Evolutionary conservation across 345 rosid genomes (phyloP).

Genomic region (Citrus sinensis): DNA sequence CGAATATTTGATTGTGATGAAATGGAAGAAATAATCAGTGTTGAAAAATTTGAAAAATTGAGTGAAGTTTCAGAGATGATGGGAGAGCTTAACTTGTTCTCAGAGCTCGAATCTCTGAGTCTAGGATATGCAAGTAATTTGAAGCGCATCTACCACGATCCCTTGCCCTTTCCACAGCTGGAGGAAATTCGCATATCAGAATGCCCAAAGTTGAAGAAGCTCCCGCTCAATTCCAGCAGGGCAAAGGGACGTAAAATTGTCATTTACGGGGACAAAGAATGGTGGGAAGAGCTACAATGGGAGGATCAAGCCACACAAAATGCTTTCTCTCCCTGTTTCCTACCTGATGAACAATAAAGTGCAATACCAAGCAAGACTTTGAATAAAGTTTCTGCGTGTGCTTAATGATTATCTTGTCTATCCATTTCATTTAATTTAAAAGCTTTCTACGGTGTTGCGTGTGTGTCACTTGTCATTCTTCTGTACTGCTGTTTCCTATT

Average conservation of each 20-base stretch:
- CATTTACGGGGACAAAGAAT: fast-evolving
- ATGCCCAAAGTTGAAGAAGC: neutral
- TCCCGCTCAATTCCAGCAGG: neutral
- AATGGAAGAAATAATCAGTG: neutral
- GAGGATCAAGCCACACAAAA: neutral
- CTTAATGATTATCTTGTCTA: neutral
- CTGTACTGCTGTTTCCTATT: no score
- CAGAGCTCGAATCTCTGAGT: neutral
- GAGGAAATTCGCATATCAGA: fast-evolving
- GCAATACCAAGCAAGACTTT: no score
- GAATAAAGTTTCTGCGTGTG: neutral
- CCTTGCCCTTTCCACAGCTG: neutral
- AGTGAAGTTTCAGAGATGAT: neutral
- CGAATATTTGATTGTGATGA: neutral
- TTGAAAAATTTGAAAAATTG: neutral
- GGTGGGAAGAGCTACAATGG: neutral
- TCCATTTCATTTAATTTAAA: no score
- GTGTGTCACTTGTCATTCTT: no score
- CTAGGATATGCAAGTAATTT: neutral
- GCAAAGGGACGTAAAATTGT: neutral
- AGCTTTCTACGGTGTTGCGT: no score
- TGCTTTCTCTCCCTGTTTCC: neutral
- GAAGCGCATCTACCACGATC: neutral
- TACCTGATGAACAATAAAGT: no score
- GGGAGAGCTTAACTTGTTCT: neutral